Conservation (phyloP, 2,329 filamentous ascomycete species). For the Verticillium longisporum region DNA sequence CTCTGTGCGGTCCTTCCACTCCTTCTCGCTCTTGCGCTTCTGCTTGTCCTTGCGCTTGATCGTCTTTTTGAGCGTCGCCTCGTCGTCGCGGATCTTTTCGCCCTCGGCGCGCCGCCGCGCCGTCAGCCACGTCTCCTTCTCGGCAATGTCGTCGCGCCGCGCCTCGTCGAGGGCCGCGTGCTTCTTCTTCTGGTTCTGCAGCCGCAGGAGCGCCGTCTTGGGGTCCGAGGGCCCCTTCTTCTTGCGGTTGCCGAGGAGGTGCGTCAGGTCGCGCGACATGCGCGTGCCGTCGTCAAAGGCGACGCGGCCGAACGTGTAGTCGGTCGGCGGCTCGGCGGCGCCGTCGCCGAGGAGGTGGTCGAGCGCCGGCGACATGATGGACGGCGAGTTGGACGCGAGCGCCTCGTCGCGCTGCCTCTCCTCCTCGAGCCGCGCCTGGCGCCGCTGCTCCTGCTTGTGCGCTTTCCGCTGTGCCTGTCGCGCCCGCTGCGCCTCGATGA, state of each 20-base stretch:
- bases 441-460: slow-evolving; percentile 80
- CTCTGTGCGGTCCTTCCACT: slow-evolving; percentile 70
- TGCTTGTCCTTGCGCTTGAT: slow-evolving; percentile 85
- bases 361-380: slow-evolving; percentile 49
- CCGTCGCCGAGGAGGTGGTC: slow-evolving; percentile 23
- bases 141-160: slow-evolving; percentile 79
- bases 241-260: slow-evolving; percentile 46
- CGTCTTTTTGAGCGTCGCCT: slow-evolving; percentile 82
- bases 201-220: slow-evolving; percentile 76
- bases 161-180: slow-evolving; percentile 67
- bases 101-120: slow-evolving; percentile 85
- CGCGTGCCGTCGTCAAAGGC: slow-evolving; percentile 81
- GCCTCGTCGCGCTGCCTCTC: slow-evolving; percentile 59
- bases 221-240: slow-evolving; percentile 80
- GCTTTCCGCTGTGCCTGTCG: slow-evolving; percentile 83
- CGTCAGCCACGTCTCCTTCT: slow-evolving; percentile 92
- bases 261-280: slow-evolving; percentile 66
- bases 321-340: slow-evolving; percentile 36
- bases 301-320: slow-evolving; percentile 87
- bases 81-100: slow-evolving; percentile 83
- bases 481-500: slow-evolving; percentile 80
- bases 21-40: slow-evolving; percentile 87
- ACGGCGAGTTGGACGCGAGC: slow-evolving; percentile 55
- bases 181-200: slow-evolving; percentile 80
- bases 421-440: slow-evolving; percentile 73